Evolutionary conservation across 768 basidiomycete genomes (phyloP).

Genomic region (Tylopilus sp.): DNA sequence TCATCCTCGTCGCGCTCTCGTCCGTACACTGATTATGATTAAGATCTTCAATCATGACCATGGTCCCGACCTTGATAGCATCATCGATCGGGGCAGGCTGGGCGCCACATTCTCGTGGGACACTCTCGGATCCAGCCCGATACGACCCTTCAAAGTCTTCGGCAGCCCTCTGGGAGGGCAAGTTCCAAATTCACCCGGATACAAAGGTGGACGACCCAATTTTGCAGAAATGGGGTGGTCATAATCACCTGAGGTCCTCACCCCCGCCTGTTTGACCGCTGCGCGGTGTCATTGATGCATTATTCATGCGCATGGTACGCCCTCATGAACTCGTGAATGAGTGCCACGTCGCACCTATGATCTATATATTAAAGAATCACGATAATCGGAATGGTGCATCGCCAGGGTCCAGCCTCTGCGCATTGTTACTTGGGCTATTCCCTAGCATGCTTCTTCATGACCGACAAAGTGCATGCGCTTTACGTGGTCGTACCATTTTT

Average conservation of each 20-base stretch:
- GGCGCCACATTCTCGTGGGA: slow-evolving; percentile 52
- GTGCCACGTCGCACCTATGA: slow-evolving; percentile 3
- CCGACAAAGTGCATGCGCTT: neutral
- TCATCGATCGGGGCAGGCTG: slow-evolving; percentile 71
- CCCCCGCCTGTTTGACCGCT: slow-evolving; percentile 17
- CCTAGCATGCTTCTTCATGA: neutral
- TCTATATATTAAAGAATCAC: slow-evolving; percentile 10
- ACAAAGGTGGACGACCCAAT: slow-evolving; percentile 65
- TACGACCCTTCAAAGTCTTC: slow-evolving; percentile 78
- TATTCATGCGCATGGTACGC: neutral
- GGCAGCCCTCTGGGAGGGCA: slow-evolving; percentile 81
- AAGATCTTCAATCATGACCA: slow-evolving; percentile 70
- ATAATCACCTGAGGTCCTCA: slow-evolving; percentile 11
- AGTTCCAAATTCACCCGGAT: slow-evolving; percentile 84
- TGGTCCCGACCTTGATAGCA: slow-evolving; percentile 72
- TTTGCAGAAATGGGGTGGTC: slow-evolving; percentile 30
- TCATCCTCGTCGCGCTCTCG: slow-evolving; percentile 29
- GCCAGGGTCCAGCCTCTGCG: slow-evolving; percentile 11
- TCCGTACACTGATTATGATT: slow-evolving; percentile 23
- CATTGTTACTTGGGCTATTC: neutral
- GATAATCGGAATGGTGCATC: slow-evolving; percentile 6
- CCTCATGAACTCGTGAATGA: slow-evolving; percentile 7
- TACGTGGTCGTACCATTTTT: neutral
- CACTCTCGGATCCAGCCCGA: slow-evolving; percentile 71
- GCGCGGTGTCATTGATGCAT: neutral